Base-by-base conservation (phyloP, 495 filamentous ascomycete genomes). In the Bombardia bombarda region DNA sequence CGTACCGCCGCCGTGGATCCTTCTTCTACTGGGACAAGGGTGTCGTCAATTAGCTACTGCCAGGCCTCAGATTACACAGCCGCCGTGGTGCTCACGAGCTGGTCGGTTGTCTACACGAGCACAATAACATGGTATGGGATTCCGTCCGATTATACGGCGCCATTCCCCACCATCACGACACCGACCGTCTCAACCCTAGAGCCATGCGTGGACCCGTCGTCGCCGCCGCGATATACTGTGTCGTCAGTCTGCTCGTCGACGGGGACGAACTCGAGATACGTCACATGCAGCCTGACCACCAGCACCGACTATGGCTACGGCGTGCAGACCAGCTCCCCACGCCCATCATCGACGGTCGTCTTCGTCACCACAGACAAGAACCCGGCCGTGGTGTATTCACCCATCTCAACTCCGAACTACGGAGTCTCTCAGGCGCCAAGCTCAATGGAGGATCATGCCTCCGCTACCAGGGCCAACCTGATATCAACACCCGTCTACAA, bases 351-450 rank as follows among this genome's bases (percentile, higher is more conserved):
- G 20, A 32, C 45, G 8, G 42, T 72, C 30, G 62, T 53, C 10
- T 56, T 70, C 30, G 37, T 65, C 32, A 70, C 68, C 10, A 73
- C 69, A 8, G 69, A 72, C 38, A 73, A 70, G 45, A 73, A 73
- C 33, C 69, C 69, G 1, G 63, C 65, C 24, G 67, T 73, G 24
- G 55, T 70, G 7, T 72, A 57, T 43, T 49, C 67, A 7, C 56
- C 55, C 16, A 53, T 63, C 30, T 23, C 52, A 7, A 59, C 65
- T 7, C 69, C 69, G 0, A 46, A 60, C 46, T 73, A 69, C 45
- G 67, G 68, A 43, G 66, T 68, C 12, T 53, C 55, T 25, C 22
- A 61, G 42, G 32, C 30, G 1, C 42, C 52, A 2, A 43, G 32
- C 10, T 51, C 49, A 9, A 43, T 40, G 7, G 53, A 63, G 14